Conservation (phyloP, 2,329 filamentous ascomycete genomes). For the Cladophialophora bantiana region DNA sequence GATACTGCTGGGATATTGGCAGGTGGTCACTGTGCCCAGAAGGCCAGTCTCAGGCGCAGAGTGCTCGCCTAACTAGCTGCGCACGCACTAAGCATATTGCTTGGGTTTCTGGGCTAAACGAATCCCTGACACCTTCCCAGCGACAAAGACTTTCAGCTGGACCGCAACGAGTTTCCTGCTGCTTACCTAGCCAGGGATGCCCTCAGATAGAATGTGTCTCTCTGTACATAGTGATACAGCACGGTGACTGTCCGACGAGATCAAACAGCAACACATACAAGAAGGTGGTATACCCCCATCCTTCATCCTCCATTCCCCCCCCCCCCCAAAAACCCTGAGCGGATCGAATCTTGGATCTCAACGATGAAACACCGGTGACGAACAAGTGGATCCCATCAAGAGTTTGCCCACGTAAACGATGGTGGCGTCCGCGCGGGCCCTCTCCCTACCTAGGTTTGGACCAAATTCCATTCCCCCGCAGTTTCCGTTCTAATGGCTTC, state of each 20-base stretch:
- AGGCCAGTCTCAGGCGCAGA: neutral
- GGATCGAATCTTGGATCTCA: slow-evolving; percentile 6
- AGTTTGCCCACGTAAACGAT: neutral
- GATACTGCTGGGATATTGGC: neutral
- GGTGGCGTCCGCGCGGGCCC: neutral
- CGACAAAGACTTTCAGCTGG: neutral
- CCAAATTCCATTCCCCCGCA: slow-evolving; percentile 4
- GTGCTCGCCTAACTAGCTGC: neutral
- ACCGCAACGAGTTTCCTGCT: neutral
- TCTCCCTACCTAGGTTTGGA: neutral
- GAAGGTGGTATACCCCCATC: neutral
- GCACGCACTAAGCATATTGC: neutral
- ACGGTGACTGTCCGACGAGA: no score
- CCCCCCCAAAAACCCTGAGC: neutral
- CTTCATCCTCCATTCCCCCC: neutral
- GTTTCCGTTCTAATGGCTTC: neutral
- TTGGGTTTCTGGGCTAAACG: neutral
- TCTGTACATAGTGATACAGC: no score
- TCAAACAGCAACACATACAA: no score
- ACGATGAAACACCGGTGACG: slow-evolving; percentile 2
- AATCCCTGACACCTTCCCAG: neutral
- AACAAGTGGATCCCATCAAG: neutral
- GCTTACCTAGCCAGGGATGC: neutral
- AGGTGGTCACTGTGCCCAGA: neutral
- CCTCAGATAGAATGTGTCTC: neutral